Percentiles rank a stretch among this genome's conserved stretches.
Conservation (phyloP, 768 basidiomycete genomes). For the Boletus pseudopeckii region DNA sequence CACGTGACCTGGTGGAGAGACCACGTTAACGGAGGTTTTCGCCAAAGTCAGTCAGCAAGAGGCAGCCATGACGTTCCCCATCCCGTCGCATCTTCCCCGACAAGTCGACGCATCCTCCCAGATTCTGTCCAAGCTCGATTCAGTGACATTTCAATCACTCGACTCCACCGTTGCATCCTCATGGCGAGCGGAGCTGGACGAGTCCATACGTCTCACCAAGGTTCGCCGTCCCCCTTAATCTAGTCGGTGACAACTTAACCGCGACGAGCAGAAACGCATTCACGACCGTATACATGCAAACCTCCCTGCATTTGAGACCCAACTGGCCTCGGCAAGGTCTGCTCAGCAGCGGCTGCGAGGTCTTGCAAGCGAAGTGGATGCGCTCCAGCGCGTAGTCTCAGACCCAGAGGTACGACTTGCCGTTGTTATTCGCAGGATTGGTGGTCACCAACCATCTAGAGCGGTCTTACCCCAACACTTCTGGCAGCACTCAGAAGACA, state of each 20-base stretch:
- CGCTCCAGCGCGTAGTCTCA: conserved; percentile 48
- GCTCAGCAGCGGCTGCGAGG: conserved; percentile 57
- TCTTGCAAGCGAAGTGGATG: conserved; percentile 52
- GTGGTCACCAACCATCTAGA: conserved; percentile 39
- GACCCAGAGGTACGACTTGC: conserved; percentile 51
- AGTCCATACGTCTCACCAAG: conserved; percentile 67
- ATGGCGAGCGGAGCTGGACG: conserved; percentile 73
- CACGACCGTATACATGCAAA: conserved; percentile 69
- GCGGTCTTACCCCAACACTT: conserved; percentile 63
- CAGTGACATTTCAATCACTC: conserved; percentile 54
- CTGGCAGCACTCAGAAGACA: conserved; percentile 56
- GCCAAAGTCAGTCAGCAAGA: not conserved
- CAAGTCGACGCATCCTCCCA: conserved; percentile 68
- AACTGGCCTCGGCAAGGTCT: conserved; percentile 58
- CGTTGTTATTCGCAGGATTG: not conserved
- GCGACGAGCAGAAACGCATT: conserved; percentile 52
- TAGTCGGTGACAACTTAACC: conserved; percentile 2
- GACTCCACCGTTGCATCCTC: conserved; percentile 58
- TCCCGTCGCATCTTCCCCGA: conserved; percentile 72
- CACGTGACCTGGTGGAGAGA: conserved; percentile 19
- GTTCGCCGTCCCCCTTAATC: conserved; percentile 35
- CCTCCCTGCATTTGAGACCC: conserved; percentile 59
- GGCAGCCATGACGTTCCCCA: conserved; percentile 63
- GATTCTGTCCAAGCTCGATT: conserved; percentile 68
- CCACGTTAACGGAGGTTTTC: not conserved